phyloP scores from a whole-genome alignment of 179 eudicot species.

The Heliamphora pulchella region DNA sequence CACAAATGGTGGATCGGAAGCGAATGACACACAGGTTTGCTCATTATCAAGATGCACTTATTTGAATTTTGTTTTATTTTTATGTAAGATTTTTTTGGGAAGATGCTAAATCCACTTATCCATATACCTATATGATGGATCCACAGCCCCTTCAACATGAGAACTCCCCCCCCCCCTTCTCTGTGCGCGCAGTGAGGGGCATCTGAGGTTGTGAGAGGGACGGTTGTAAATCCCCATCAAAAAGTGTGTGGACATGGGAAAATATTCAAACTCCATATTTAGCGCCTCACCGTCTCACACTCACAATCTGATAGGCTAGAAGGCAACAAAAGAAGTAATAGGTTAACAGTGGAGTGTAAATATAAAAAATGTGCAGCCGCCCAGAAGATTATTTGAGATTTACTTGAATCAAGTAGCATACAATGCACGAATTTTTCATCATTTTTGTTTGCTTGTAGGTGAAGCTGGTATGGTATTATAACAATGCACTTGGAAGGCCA shows the following conservation, averaged over 20 bases:
- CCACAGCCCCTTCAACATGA: not conserved
- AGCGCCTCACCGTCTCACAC: not conserved
- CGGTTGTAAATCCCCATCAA: not conserved
- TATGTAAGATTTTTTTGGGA: not conserved
- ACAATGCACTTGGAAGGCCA: constrained; percentile 96
- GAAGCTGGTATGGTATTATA: constrained; percentile 95
- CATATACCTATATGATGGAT: not conserved
- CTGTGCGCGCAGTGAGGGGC: not conserved
- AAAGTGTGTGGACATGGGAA: not conserved
- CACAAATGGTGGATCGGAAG: constrained; percentile 95
- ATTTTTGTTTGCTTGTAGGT: constrained; percentile 45
- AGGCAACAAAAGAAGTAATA: not conserved
- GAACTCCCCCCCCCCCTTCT: not conserved
- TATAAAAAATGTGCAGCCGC: not conserved
- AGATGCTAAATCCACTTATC: not conserved
- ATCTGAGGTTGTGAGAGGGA: not conserved
- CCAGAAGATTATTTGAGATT: not conserved
- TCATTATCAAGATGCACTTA: not conserved
- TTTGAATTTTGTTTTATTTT: not conserved
- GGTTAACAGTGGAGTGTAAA: not conserved
- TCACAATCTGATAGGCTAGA: not conserved
- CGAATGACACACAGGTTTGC: constrained; percentile 89
- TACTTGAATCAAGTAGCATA: not conserved
- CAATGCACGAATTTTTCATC: not conserved
- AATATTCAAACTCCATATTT: too few species aligned